Conservation (phyloP, 1,139 yeast genomes). For the Sporopachydermia cereana region DNA sequence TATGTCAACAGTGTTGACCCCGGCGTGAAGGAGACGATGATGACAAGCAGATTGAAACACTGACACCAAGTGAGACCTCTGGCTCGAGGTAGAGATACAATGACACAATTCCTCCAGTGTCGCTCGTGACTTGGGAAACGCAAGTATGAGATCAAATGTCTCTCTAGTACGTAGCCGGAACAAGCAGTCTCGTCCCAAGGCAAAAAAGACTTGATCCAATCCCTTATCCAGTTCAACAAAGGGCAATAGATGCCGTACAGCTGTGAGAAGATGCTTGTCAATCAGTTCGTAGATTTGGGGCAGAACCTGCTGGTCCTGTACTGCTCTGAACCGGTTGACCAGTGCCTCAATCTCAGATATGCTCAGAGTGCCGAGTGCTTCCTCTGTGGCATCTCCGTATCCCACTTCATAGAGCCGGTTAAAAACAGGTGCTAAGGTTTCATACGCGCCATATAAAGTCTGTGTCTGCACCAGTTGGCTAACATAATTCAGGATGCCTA, state of each 20-base stretch:
- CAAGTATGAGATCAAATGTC: conserved; percentile 48
- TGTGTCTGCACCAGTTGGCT: neutral
- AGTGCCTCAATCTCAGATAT: neutral
- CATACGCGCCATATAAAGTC: neutral
- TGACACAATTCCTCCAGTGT: conserved; percentile 50
- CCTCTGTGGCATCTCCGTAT: neutral
- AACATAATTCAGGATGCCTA: neutral
- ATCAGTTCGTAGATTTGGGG: neutral
- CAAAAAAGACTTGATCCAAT: neutral
- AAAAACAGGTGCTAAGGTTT: neutral
- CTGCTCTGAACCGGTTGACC: neutral
- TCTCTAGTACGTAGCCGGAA: conserved; percentile 38
- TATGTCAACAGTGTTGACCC: conserved; percentile 69
- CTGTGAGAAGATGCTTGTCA: neutral
- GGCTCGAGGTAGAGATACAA: conserved; percentile 28
- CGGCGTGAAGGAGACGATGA: conserved; percentile 57
- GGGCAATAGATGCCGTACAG: neutral
- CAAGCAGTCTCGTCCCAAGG: conserved; percentile 1
- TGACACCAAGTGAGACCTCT: conserved; percentile 43
- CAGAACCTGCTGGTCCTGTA: neutral
- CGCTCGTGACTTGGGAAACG: conserved; percentile 45
- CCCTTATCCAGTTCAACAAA: neutral
- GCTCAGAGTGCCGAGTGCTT: neutral
- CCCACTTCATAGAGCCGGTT: neutral
- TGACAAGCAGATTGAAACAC: conserved; percentile 42